Base-by-base conservation (phyloP, 371 early-diverging fungal species). In the Zychaea mexicana region DNA sequence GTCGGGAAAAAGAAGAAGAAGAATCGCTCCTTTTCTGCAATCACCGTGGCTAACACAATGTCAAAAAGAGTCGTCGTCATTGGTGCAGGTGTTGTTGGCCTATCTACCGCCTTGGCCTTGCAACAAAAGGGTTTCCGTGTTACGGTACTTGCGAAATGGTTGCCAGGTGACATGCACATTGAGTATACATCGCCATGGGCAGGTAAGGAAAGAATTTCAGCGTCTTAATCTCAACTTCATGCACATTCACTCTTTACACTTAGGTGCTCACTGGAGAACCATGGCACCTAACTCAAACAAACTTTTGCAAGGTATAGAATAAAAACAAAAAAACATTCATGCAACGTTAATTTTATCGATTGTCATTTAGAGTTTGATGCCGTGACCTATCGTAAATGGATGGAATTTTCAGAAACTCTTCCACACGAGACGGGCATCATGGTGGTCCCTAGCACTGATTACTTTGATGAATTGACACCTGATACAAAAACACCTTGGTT, bases 101-200 rank as follows among this genome's bases (percentile, higher is more conserved):
- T 94, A 30, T 89, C 91, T 3, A 85, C 85, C 0, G 92, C 89
- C 0, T 56, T 85, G 17, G 27, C 74, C 1, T 63, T 90, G 26
- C 81, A 82, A 58, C 68, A 78, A 68, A 74, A 74, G 38, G 81
- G 84, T n/a, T 81, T 82, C 62, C 65, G 81, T 52, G 87, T 88
- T 0, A 82, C 77, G 4, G 66, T 90, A 7, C 67, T 90, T 33
- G 82, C 89, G 7, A 81, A 84, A 53, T 74, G 83, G 62, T 69
- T 85, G 26, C 89, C 89, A 3, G 85, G 81, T 15, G 82, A 85
- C 61, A 60, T 63, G 5, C 67, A 57, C 57, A 70, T 77, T 22
- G 81, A 88, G 47, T 94, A 90, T 70, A 85, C 92, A 0, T 91
- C 91, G 24, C 88, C 90, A 26, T 87, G 81, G 72, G 93, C 92